These are phyloP conservation scores for Camellia oleifera DNA, from an alignment of 179 eudicot species.

Conservation along the genomic window DNA sequence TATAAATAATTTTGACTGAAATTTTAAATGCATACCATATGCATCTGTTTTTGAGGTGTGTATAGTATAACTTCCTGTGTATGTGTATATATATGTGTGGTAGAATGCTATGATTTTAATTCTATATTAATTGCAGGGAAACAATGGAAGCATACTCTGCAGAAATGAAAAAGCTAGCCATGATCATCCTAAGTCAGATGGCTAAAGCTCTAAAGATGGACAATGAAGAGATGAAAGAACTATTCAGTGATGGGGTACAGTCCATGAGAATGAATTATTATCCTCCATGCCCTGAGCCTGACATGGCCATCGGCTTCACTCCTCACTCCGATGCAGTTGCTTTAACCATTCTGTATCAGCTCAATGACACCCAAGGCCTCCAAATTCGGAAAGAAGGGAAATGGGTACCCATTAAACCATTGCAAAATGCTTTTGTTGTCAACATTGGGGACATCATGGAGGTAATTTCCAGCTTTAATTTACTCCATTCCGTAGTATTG, in stretches of 20 bases:
- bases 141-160: neutral
- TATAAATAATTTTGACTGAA: too few relatives aligned
- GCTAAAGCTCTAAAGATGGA: slow-evolving; percentile 27
- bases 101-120: neutral
- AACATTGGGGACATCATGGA: slow-evolving; percentile 60
- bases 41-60: too few relatives aligned
- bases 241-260: slow-evolving; percentile 50
- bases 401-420: slow-evolving; percentile 49
- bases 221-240: slow-evolving; percentile 34
- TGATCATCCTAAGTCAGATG: slow-evolving; percentile 4
- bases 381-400: slow-evolving; percentile 47
- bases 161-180: slow-evolving; percentile 12
- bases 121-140: neutral
- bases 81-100: too few relatives aligned
- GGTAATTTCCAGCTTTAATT: slow-evolving; percentile 25
- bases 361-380: slow-evolving; percentile 48
- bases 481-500: neutral
- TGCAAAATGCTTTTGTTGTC: slow-evolving; percentile 42
- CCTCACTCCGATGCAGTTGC: slow-evolving; percentile 68
- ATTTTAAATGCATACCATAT: too few relatives aligned
- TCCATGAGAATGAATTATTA: slow-evolving; percentile 67
- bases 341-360: slow-evolving; percentile 60
- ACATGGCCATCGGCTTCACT: slow-evolving; percentile 45
- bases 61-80: too few relatives aligned
- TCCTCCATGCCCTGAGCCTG: slow-evolving; percentile 64